phyloP scores from a whole-genome alignment of 192 early-diverging fungal genomes.

The Linnemannia zychae region DNA sequence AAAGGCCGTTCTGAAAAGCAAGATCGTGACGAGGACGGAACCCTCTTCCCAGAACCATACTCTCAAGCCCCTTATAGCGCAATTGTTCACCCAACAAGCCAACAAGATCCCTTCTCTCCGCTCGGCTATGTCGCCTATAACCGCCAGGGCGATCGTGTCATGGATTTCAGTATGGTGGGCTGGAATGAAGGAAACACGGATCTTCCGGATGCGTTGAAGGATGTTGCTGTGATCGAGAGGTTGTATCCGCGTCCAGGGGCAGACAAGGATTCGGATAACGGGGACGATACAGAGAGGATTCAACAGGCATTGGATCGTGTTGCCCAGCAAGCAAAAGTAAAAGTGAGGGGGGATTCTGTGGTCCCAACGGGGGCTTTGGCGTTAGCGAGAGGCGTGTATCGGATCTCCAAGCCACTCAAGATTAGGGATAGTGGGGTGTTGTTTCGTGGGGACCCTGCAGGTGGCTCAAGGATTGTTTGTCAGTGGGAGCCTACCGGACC shows the following conservation, averaged over 20 bases:
- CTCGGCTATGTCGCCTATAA: constrained; percentile 57
- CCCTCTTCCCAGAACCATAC: constrained; percentile 18
- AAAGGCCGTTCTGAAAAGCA: not conserved
- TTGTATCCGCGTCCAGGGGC: constrained; percentile 26
- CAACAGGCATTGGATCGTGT: constrained; percentile 55
- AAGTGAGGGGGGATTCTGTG: not conserved
- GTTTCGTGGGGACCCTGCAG: constrained; percentile 53
- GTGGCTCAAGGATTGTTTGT: constrained; percentile 58
- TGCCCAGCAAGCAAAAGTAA: not conserved
- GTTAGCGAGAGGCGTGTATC: constrained; percentile 51
- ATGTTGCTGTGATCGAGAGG: constrained; percentile 28
- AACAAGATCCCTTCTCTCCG: constrained; percentile 1
- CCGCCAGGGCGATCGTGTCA: constrained; percentile 54
- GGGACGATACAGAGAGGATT: constrained; percentile 59
- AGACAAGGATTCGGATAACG: constrained; percentile 20
- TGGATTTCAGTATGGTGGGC: constrained; percentile 63
- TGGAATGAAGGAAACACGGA: constrained; percentile 59
- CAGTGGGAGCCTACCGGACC: constrained; percentile 44
- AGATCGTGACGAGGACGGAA: constrained; percentile 40
- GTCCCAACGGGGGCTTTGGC: constrained; percentile 52
- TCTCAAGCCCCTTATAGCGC: constrained; percentile 30
- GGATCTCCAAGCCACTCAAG: constrained; percentile 44
- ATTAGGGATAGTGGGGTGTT: constrained; percentile 54
- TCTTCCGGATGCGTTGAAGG: constrained; percentile 21
- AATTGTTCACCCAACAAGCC: constrained; percentile 18